Evolutionary conservation across 163 green algal genomes (phyloP).

Genomic region (Trebouxiophyceae sp.): DNA sequence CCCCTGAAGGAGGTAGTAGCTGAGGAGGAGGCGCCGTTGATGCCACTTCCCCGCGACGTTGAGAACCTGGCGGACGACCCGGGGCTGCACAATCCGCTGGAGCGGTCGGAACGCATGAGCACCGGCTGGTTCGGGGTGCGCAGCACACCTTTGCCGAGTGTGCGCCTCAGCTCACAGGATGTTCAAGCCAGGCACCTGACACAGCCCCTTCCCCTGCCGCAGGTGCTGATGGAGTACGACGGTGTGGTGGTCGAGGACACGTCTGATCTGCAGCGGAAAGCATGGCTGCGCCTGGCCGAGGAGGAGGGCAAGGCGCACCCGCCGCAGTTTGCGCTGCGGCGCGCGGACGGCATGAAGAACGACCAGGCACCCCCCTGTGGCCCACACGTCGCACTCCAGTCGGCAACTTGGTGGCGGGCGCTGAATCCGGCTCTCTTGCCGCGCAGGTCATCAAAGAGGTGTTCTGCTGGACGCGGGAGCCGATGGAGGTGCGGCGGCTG

Average conservation of each 20-base stretch:
- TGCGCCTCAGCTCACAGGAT: too few relatives aligned
- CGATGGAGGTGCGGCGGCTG: slow-evolving; percentile 55
- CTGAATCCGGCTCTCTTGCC: not conserved
- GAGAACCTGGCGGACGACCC: slow-evolving; percentile 62
- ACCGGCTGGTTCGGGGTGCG: slow-evolving; percentile 78
- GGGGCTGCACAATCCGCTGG: slow-evolving; percentile 64
- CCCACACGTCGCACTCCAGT: too few relatives aligned
- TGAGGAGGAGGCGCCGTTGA: slow-evolving; percentile 2
- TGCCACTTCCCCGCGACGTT: slow-evolving; percentile 31
- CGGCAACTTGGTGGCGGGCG: too few relatives aligned
- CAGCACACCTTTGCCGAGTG: too few relatives aligned
- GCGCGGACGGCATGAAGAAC: slow-evolving; percentile 69
- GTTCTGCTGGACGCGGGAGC: slow-evolving; percentile 85
- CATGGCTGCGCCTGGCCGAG: slow-evolving; percentile 72
- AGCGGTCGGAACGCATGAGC: slow-evolving; percentile 32
- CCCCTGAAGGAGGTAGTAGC: not conserved
- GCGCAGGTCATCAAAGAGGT: slow-evolving; percentile 67
- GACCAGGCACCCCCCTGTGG: too few relatives aligned
- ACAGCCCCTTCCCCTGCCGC: not conserved
- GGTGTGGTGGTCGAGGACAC: slow-evolving; percentile 60
- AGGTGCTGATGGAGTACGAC: slow-evolving; percentile 71
- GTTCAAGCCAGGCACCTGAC: too few relatives aligned
- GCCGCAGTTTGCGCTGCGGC: slow-evolving; percentile 51
- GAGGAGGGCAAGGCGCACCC: slow-evolving; percentile 73
- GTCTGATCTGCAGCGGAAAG: slow-evolving; percentile 47